Conservation (phyloP, 371 early-diverging fungal species). For the Circinella umbellata region DNA sequence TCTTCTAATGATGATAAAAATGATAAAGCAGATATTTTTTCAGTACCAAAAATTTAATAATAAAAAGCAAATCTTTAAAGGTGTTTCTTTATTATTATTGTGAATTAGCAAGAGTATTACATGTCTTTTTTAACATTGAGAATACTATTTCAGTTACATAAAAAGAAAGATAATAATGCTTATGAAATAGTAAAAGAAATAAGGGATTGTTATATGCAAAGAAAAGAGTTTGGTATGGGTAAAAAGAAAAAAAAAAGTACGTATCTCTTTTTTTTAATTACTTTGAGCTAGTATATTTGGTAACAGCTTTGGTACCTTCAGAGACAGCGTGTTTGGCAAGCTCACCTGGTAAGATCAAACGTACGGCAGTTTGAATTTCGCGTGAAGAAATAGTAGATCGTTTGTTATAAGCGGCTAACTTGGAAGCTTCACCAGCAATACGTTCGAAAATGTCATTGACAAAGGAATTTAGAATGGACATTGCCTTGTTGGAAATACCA, state of each 20-base stretch:
- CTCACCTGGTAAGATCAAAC: slow-evolving; percentile 95
- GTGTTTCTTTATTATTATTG: background rate
- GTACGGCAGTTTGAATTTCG: slow-evolving; percentile 95
- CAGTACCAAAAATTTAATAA: slow-evolving; percentile 37
- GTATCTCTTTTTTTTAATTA: slow-evolving; percentile 32
- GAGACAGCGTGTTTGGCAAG: slow-evolving; percentile 97
- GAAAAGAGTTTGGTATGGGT: slow-evolving; percentile 1
- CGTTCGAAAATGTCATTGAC: slow-evolving; percentile 98
- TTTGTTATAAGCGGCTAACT: slow-evolving; percentile 94
- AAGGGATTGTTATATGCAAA: background rate
- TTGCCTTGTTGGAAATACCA: slow-evolving; percentile 98
- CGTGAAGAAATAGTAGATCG: slow-evolving; percentile 93
- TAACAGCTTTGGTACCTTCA: slow-evolving; percentile 97
- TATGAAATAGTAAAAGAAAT: too few relatives aligned
- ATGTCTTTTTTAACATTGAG: too few relatives aligned
- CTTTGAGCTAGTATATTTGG: slow-evolving; percentile 92
- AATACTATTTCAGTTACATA: too few relatives aligned
- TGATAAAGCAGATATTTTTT: slow-evolving; percentile 37
- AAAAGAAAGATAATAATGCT: too few relatives aligned
- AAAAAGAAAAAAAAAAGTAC: background rate
- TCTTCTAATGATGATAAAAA: slow-evolving; percentile 28
- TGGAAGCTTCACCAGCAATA: slow-evolving; percentile 84
- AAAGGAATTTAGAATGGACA: slow-evolving; percentile 98
- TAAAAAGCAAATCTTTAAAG: background rate
- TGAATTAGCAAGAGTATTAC: too few relatives aligned